Evolutionary conservation across 257 asterid species (phyloP), one percentile per base, ranked within the genome.

Genomic region (Leptodermis oblonga): DNA sequence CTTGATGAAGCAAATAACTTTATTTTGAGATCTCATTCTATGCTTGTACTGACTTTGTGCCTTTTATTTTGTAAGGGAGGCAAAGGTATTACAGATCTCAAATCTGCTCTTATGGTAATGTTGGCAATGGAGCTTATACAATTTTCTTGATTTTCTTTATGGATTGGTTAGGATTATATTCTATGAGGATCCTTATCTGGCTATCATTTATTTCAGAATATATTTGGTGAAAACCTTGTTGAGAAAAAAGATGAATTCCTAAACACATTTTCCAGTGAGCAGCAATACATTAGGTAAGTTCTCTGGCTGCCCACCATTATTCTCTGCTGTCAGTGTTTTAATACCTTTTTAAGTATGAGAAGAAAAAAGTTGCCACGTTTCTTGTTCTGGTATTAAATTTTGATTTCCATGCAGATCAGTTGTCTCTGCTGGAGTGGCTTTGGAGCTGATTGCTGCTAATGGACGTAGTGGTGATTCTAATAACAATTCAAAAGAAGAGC

Each of bases 21-120:
- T 26, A 15, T 14, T 25, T 36, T 56, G 7, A 8, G 22, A 11
- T 37, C 2, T 55, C 11, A 23, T 30, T 66, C 22, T 64, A 8
- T 59, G 3, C 59, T 31, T 70, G 23, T 71, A 62, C 45, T 83
- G 72, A 81, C 65, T 67, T 62, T 46, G 49, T 79, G 49, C 31
- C 43, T 15, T 75, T 66, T 71, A 45, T 68, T 65, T 66, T 58
- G 78, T 80, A 41, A 90, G 99, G 96, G 95, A 61, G 99, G 97
- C 82, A 88, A 84, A 76, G 99, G 99, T 56, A 78, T 89, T 80
- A 94, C 99, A 69, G 91, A 89, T 74, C 84, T 94, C 63, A 87
- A 86, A 81, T 78, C 92, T 70, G 81, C 88, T 70, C 90, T 94
- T 78, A 81, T 81, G 99, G 97, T 94, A 83, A 61, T 55, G 28